These are phyloP conservation scores for Fusarium bulbicola DNA, from an alignment of 2,329 filamentous ascomycete species.

Conservation along the genomic window DNA sequence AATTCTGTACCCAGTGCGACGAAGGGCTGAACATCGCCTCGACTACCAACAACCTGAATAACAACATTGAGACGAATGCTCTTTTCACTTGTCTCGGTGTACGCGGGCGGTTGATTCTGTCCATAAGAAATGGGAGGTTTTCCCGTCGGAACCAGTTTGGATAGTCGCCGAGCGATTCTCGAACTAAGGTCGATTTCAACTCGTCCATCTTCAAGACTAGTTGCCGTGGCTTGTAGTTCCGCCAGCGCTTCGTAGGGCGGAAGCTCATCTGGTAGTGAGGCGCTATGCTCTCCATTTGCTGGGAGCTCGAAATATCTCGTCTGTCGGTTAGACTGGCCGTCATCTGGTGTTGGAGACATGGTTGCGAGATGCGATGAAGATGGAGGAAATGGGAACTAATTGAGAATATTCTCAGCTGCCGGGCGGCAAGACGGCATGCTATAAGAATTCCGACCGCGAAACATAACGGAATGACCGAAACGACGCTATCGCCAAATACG, in stretches of 20 bases:
- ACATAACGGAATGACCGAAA: background rate
- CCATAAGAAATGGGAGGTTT: background rate
- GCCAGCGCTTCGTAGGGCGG: background rate
- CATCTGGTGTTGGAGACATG: background rate
- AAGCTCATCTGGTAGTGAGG: background rate
- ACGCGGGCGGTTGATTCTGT: background rate
- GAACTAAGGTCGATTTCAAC: conserved; percentile 17
- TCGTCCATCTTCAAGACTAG: conserved; percentile 3
- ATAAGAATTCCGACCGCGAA: background rate
- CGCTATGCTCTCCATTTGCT: background rate
- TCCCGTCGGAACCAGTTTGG: background rate
- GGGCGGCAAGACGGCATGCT: background rate
- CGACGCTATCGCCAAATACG: background rate
- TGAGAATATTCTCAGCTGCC: accelerated
- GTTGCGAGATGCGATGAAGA: background rate
- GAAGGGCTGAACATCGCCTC: conserved; percentile 29
- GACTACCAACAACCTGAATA: conserved; percentile 23
- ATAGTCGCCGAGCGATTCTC: conserved; percentile 3
- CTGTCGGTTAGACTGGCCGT: background rate
- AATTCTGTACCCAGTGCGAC: conserved; percentile 10
- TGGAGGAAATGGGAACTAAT: accelerated
- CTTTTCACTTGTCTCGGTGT: background rate
- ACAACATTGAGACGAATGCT: conserved; percentile 16
- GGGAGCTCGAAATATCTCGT: background rate
- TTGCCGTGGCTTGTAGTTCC: background rate